phyloP scores from a whole-genome alignment of 2,329 filamentous ascomycete genomes.

The Botryosphaeria agaves region DNA sequence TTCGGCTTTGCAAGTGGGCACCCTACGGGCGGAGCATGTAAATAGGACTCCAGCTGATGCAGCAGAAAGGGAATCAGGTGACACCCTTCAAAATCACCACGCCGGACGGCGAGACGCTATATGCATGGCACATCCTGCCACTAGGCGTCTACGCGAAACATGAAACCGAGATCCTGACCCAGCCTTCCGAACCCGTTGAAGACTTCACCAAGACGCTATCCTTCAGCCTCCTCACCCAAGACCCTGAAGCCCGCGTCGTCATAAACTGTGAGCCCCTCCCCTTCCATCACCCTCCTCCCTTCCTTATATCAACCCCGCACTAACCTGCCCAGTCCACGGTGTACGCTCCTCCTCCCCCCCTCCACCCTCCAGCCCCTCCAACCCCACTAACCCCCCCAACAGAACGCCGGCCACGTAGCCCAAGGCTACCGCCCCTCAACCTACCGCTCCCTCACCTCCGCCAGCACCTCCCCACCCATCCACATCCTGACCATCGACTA shows the following conservation, averaged over 20 bases:
- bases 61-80: conserved; percentile 56
- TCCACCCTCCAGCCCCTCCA: conserved; percentile 2
- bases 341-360: conserved; percentile 24
- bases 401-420: conserved; percentile 72
- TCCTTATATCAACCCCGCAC: conserved; percentile 3
- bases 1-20: conserved; percentile 71
- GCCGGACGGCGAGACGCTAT: conserved; percentile 58
- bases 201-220: conserved; percentile 30
- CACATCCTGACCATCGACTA: conserved; percentile 87
- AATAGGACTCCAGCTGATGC: background rate
- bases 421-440: conserved; percentile 59
- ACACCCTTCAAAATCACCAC: conserved; percentile 68
- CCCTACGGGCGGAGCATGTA: conserved; percentile 3
- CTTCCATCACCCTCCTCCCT: background rate
- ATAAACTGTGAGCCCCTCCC: conserved; percentile 29
- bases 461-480: conserved; percentile 43
- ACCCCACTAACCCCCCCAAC: conserved; percentile 8
- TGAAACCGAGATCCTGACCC: conserved; percentile 41
- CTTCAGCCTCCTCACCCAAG: conserved; percentile 30
- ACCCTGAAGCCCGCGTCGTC: conserved; percentile 34
- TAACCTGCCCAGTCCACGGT: conserved; percentile 36
- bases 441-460: conserved; percentile 60
- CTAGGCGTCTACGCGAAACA: conserved; percentile 58
- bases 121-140: conserved; percentile 83
- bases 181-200: conserved; percentile 27